phyloP scores from a whole-genome alignment of 371 early-diverging fungal species.

The Syncephalastrum racemosum region DNA sequence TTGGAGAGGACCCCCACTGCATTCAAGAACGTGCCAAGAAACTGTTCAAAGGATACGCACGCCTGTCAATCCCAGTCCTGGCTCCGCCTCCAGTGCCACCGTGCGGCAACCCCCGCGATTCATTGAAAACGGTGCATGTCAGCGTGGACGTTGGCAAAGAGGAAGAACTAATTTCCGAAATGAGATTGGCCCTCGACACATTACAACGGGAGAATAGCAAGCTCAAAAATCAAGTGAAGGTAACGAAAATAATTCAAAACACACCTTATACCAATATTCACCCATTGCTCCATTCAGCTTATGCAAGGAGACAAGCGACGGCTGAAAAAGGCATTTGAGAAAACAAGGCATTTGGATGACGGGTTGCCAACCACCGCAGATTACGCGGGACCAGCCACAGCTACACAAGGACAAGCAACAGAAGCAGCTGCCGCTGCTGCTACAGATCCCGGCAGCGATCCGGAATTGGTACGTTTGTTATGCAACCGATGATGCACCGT shows the following conservation, averaged over 20 bases:
- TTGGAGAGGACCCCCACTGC: conserved; percentile 33
- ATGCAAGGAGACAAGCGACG: conserved; percentile 40
- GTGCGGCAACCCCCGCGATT: conserved; percentile 13
- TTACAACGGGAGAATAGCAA: conserved; percentile 40
- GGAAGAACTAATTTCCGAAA: conserved; percentile 41
- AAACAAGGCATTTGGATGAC: conserved; percentile 14
- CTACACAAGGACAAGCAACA: not conserved
- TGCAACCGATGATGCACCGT: too few relatives aligned
- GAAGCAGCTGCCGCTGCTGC: not conserved
- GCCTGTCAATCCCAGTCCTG: conserved; percentile 36
- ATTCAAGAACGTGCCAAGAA: conserved; percentile 30
- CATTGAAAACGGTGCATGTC: conserved; percentile 23
- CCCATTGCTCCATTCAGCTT: conserved; percentile 3
- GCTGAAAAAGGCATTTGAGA: conserved; percentile 38
- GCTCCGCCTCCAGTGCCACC: conserved; percentile 19
- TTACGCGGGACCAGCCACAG: conserved; percentile 7
- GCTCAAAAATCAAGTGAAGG: conserved; percentile 35
- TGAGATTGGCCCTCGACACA: conserved; percentile 33
- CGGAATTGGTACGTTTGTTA: too few relatives aligned
- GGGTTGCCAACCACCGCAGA: conserved; percentile 1
- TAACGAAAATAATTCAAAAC: conserved; percentile 5
- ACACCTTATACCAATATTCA: not conserved
- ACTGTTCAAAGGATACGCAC: conserved; percentile 34
- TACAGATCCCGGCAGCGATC: not conserved
- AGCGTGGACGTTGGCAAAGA: conserved; percentile 37